Base-by-base conservation (phyloP, 345 rosid species). In the Lumnitzera racemosa region DNA sequence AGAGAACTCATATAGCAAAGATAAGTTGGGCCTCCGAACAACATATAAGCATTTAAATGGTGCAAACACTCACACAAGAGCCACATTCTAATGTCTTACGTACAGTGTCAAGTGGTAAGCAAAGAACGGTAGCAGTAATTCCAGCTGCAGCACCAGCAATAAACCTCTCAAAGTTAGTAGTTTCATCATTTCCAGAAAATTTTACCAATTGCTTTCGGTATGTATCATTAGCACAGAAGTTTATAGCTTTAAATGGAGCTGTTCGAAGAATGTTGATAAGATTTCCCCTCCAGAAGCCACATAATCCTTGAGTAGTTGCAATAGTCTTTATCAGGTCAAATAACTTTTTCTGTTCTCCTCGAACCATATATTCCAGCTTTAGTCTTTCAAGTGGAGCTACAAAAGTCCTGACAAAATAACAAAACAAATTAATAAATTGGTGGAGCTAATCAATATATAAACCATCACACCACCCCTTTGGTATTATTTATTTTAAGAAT, bases 101-200 rank as follows among this genome's bases (percentile, higher is more conserved):
- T 92, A 92, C 98, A 13, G 96, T 92, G 70, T 92, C 98, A 75
- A 92, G 76, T 1, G 98, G 98, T 69, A 89, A 80, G 83, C 98
- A 89, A 62, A 92, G 85, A 52, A 85, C 68, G 66, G 83, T 78
- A 48, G 98, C 98, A 58, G 98, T 92, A 54, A 92, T 77, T 72
- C 96, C 98, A 67, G 98, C 95, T 0, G 92, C 83, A 61, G 96
- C 98, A 57, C 98, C 96, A 31, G 98, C 92, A 67, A 89, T 59
- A 23, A 92, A 87, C 80, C 98, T 79, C 80, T 92, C 91, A 49
- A 87, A 80, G 64, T 92, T 89, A 0, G 96, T 82, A 4, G 83
- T 67, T 74, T 89, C 96, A 62, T 87, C 80, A 50, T 83, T 92
- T 56, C 85, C 76, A 54, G 94, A 70, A 53, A 76, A 20, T 67